phyloP scores from a whole-genome alignment of 106 monocot genomes.

The Allium cepa region DNA sequence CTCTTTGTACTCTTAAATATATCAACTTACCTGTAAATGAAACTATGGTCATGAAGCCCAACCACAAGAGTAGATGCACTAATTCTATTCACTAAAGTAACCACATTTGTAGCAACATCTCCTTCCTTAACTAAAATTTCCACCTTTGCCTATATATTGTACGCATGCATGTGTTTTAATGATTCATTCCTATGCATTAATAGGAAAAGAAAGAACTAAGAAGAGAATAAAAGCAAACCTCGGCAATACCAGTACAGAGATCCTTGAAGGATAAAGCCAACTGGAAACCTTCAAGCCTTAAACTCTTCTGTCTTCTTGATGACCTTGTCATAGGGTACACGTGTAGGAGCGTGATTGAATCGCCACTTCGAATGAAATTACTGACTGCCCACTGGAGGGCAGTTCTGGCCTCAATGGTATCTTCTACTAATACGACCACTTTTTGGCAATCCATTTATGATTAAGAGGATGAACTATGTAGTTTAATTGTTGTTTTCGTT shows the following conservation, averaged over 20 bases:
- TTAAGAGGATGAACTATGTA: too few species aligned
- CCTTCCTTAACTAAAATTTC: constrained; percentile 95
- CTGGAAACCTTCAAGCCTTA: constrained; percentile 76
- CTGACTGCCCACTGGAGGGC: constrained; percentile 72
- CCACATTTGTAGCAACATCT: constrained; percentile 42
- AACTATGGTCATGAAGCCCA: constrained; percentile 84
- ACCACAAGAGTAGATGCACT: constrained; percentile 66
- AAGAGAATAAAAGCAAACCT: constrained; percentile 23
- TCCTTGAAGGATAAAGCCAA: constrained; percentile 92
- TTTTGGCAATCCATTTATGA: constrained; percentile 42
- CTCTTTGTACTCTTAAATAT: too few species aligned
- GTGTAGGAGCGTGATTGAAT: constrained; percentile 64
- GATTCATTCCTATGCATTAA: too few species aligned
- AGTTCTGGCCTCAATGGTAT: constrained; percentile 33
- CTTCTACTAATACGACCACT: constrained; percentile 96
- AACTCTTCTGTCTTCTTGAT: constrained; percentile 38
- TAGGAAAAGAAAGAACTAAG: too few species aligned
- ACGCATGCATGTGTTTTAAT: background rate
- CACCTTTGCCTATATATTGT: constrained; percentile 57
- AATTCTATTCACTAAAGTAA: constrained; percentile 43
- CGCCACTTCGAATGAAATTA: constrained; percentile 65
- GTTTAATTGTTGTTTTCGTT: too few species aligned
- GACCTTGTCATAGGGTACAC: constrained; percentile 58
- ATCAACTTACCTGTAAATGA: constrained; percentile 61
- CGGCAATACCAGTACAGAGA: constrained; percentile 63